Evolutionary conservation across 2,329 filamentous ascomycete species (phyloP).

Genomic region (Trichoderma sp.): DNA sequence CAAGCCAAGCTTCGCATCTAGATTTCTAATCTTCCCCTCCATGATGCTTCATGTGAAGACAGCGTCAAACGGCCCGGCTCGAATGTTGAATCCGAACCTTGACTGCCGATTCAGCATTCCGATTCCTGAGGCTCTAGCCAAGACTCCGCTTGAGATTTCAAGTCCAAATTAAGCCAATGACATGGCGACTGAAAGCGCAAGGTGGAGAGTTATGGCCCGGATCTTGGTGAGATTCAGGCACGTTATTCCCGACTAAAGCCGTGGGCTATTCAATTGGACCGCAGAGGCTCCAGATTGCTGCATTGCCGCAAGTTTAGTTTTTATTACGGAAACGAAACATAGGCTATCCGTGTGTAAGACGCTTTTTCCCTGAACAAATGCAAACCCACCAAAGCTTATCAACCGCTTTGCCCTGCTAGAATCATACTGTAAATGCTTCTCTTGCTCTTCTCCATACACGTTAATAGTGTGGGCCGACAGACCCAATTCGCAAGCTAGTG

Average conservation of each 20-base stretch:
- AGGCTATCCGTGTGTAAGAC: background rate
- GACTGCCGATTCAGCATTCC: background rate
- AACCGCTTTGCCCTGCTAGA: background rate
- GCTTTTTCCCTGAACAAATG: background rate
- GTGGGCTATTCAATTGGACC: constrained; percentile 17
- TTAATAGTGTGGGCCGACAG: background rate
- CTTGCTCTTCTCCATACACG: background rate
- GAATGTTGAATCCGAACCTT: background rate
- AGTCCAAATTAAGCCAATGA: background rate
- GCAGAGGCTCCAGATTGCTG: constrained; percentile 1
- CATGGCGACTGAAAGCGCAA: background rate
- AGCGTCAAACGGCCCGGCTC: background rate
- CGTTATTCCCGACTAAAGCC: constrained; percentile 25
- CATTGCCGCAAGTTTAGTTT: background rate
- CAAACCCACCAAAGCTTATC: constrained; percentile 1
- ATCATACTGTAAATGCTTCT: background rate
- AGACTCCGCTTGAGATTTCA: background rate
- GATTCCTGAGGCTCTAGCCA: constrained; percentile 8
- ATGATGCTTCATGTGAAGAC: background rate
- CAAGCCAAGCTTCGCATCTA: constrained; percentile 19
- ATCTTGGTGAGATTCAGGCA: constrained; percentile 21
- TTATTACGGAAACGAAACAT: constrained; percentile 9
- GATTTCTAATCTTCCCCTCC: constrained; percentile 13
- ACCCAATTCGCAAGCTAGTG: background rate
- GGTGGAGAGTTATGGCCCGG: constrained; percentile 6